Evolutionary conservation across 768 basidiomycete species (phyloP), one percentile per base, ranked within the genome.

Genomic region (Boletus fagicola): DNA sequence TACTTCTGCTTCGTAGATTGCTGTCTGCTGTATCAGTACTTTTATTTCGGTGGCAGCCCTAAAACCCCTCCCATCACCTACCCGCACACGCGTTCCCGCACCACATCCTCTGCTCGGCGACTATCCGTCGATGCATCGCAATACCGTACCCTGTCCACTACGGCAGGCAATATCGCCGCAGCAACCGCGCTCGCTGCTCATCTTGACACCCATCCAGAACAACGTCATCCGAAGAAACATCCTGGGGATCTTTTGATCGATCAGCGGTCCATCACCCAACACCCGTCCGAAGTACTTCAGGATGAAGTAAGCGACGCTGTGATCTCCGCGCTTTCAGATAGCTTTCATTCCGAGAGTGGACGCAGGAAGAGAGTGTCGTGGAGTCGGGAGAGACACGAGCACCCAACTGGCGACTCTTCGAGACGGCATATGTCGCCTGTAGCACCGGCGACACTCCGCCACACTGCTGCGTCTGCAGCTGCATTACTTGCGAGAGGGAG

Each of bases 1-100:
- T 99, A 99, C 72, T 99, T 98, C 68, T 88, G 90, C 66, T 75
- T 81, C 53, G 82, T 98, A 50, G 97, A 99, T 72, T 75, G 84
- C 49, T 76, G 79, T 31, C 79, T 98, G 26, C 76, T 95, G 45
- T 69, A 67, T 9, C 96, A 99, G 70, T 98, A 87, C 75, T 76
- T 86, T 66, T 90, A 96, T 74, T 96, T 94, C 65, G 73, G 77
- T 42, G 68, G 72, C 18, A 67, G 65, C 30, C 59, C 71, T 3
- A 68, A 72, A 33, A 76, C 75, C 51, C 72, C 76, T 1, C 68
- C 72, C 9, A 55, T 68, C 15, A 60, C 72, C 24, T 72, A 77
- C 51, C 62, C 69, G 20, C 78, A 72, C 49, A 52, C 77, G 35
- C 81, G 79, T 30, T 74, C 72, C 9, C 74, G 81, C 20, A 71